Percentiles rank a stretch among this genome's conserved stretches.
These are phyloP conservation scores for Populus nigra DNA, from an alignment of 345 rosid genomes.

Conservation along the genomic window DNA sequence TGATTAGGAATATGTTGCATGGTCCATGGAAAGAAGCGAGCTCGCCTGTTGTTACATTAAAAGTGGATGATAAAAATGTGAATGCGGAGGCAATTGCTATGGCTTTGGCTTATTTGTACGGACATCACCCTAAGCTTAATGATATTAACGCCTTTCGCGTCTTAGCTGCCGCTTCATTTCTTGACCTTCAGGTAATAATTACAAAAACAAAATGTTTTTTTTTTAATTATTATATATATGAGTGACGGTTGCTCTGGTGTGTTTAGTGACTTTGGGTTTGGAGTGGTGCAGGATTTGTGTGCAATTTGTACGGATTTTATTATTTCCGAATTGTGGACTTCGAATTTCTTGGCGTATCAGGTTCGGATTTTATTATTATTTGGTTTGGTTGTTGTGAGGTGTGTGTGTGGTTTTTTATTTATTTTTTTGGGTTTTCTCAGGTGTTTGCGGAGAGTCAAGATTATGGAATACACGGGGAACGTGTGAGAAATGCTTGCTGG, in stretches of 20 bases:
- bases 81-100: constrained; percentile 74
- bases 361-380: constrained; percentile 29
- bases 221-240: too few relatives aligned
- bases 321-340: constrained; percentile 83
- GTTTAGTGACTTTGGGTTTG: not conserved
- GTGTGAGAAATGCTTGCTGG: constrained; percentile 97
- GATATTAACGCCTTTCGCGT: constrained; percentile 87
- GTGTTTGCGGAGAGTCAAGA: constrained; percentile 98
- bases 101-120: constrained; percentile 85
- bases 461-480: constrained; percentile 92
- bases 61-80: constrained; percentile 90
- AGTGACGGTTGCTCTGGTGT: constrained; percentile 9
- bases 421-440: constrained; percentile 37
- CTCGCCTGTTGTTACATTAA: constrained; percentile 65
- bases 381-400: not conserved
- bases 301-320: constrained; percentile 94
- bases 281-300: constrained; percentile 72
- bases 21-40: constrained; percentile 97
- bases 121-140: constrained; percentile 84
- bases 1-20: constrained; percentile 79
- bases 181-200: constrained; percentile 78
- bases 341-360: constrained; percentile 92
- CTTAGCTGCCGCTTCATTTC: constrained; percentile 95
- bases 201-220: too few relatives aligned
- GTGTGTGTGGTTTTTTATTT: not conserved